Evolutionary conservation across 306 rosid genomes (phyloP), one percentile per base, ranked within the genome.

Genomic region (Dryas drummondii): DNA sequence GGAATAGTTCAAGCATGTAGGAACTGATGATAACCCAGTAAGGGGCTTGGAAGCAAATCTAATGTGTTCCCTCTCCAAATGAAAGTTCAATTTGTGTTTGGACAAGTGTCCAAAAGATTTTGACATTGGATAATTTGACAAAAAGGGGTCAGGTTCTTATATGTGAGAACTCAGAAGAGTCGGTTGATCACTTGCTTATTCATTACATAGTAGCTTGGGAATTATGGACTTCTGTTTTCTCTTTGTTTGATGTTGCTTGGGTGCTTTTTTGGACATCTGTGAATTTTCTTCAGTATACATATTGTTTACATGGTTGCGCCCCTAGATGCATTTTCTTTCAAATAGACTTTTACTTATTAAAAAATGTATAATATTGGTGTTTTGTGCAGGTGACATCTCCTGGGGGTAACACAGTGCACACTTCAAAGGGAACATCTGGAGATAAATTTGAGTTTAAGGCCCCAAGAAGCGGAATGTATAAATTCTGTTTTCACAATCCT

Each of bases 401-500:
- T 11, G 92, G 79, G 1, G 98, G 92, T 64, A 96, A 86, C 66
- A 77, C 68, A 16, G 93, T 92, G 78, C 86, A 92, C 7, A 82
- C 76, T 59, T 63, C 76, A 54, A 92, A 96, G 89, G 99, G 97
- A 80, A 86, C 93, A 17, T 88, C 99, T 63, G 99, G 98, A 1
- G 99, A 90, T 56, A 96, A 96, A 83, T 96, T 96, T 86, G 81
- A 80, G 62, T 90, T 90, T 77, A 92, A 89, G 80, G 99, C 99
- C 80, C 96, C 98, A 16, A 73, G 81, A 58, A 87, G 85, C 58
- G 99, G 99, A 85, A 96, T 92, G 98, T 92, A 89, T 68, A 96
- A 89, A 78, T 96, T 96, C 73, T 96, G 99, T 80, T 96, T 96
- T 64, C 97, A 90, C 67, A 96, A 96, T 87, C 91, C 99, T 5